Base-by-base conservation (phyloP, 805 yeast species). In the Peterozyma toletana region DNA sequence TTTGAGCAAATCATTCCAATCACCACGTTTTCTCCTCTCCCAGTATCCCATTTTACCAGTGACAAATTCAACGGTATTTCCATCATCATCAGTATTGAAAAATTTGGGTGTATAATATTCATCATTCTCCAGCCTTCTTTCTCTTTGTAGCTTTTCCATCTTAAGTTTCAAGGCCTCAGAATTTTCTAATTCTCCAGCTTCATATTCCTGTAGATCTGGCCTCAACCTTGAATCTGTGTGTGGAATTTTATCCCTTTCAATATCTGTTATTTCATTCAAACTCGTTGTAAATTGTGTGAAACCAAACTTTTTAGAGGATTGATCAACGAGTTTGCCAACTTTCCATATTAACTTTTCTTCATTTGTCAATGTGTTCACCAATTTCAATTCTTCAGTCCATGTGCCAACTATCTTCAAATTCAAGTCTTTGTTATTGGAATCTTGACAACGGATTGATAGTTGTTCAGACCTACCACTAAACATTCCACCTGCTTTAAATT, bases 171-270 rank as follows among this genome's bases (percentile, higher is more conserved):
- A 50, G 1, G 49, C 53, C 58, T 91, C 97, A 0, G 98, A 96
- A 42, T 69, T 62, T 16, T 78, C 86, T 10, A 82, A 64, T 17
- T 78, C 67, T 2, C 89, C 93, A 14, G 72, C 58, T 56, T 87
- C 95, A 53, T 87, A 88, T 2, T 68, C 62, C 37, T 75, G 67
- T 56, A 88, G 78, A 59, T 93, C 99, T 0, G 97, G 98, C 56
- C 99, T 75, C 38, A 80, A 62, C 56, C 99, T 77, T 7, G 96
- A 85, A 59, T 93, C 99, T 0, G 93, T 86, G 2, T 90, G 90
- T 5, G 97, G 83, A 35, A 90, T 53, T 2, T 62, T 43, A 2
- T 67, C 83, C 29, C 71, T 49, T 57, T 91, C 97, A 11, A 91
- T 63, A 3, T 59, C 66, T 0, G 96, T 86, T 35, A 90, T 75